Evolutionary conservation across 441 rosid species (phyloP), one percentile per base, ranked within the genome.

Genomic region (Gossypium schwendimanii): DNA sequence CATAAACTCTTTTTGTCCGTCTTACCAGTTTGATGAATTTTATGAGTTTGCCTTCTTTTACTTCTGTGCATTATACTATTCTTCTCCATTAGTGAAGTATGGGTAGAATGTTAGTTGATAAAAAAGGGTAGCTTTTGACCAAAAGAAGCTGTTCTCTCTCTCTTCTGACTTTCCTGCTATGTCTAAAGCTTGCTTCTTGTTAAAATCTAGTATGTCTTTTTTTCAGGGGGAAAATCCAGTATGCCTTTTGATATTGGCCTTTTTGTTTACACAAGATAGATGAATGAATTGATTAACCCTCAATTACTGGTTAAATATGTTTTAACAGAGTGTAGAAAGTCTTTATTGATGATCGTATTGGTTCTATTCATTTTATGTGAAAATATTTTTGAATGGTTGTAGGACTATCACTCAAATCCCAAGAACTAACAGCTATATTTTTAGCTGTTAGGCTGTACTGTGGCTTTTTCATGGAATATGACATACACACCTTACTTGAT

Each of bases 401-500:
- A 94, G 98, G 98, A 73, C 77, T 94, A 59, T 94, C 99, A 26
- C 85, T 94, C 76, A 94, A 94, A 77, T 85, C 97, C 44, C 99
- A 94, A 81, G 99, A 94, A 79, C 81, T 94, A 60, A 94, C 99
- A 24, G 99, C 99, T 20, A 84, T 94, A 4, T 92, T 94, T 82
- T 75, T 94, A 80, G 94, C 96, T 70, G 94, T 88, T 41, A 88
- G 99, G 81, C 6, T 31, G 6, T 31, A 31, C 33, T 31, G 33
- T 31, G 4, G 33, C 33, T 31, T 31, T 31, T 6, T 31, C 6
- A 31, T 31, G 33, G 33, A 31, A 31, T 92, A 92, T 81, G 98
- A 94, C 82, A 92, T 94, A 77, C 98, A 94, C 73, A 94, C 98
- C 20, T 0, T 94, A 57, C 92, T 94, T 47, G 98, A 94, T 83